Conservation (phyloP, 2,329 filamentous ascomycete species). For the Aspergillus piperis region DNA sequence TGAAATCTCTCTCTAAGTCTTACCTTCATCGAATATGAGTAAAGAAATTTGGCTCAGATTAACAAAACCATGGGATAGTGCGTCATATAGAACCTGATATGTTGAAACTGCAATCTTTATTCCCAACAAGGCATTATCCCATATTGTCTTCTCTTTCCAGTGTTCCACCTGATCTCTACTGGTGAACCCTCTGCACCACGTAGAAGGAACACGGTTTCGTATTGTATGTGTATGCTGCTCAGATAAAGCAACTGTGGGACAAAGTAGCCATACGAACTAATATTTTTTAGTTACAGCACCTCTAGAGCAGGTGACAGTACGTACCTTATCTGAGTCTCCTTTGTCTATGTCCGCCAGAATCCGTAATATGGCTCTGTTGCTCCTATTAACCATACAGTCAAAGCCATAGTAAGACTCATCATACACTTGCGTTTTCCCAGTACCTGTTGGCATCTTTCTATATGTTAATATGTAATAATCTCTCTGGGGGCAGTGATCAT, state of each 20-base stretch:
- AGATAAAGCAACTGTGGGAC: slow-evolving; percentile 9
- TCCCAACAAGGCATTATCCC: slow-evolving; percentile 2
- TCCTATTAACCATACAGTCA: neutral
- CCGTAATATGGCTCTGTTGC: slow-evolving; percentile 1
- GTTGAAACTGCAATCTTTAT: slow-evolving; percentile 9
- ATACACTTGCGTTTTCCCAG: slow-evolving; percentile 12
- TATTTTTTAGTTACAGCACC: neutral
- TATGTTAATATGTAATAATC: neutral
- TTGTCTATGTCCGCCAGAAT: neutral
- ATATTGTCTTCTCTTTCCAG: slow-evolving; percentile 1
- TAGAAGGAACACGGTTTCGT: neutral
- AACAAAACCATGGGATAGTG: slow-evolving; percentile 7
- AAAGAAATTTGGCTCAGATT: slow-evolving; percentile 1
- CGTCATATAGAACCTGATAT: slow-evolving; percentile 9
- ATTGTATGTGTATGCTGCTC: slow-evolving; percentile 6
- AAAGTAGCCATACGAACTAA: slow-evolving; percentile 10
- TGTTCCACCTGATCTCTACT: slow-evolving; percentile 8
- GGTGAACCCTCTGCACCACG: neutral
- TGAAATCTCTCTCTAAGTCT: neutral
- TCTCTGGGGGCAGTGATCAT: neutral
- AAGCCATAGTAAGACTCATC: neutral
- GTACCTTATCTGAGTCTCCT: too few species aligned
- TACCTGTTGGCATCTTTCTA: slow-evolving; percentile 3
- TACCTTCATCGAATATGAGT: slow-evolving; percentile 15
- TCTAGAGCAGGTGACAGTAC: neutral